Evolutionary conservation across 192 early-diverging fungal genomes (phyloP), one percentile per base, ranked within the genome.

Genomic region (Backusella circina): DNA sequence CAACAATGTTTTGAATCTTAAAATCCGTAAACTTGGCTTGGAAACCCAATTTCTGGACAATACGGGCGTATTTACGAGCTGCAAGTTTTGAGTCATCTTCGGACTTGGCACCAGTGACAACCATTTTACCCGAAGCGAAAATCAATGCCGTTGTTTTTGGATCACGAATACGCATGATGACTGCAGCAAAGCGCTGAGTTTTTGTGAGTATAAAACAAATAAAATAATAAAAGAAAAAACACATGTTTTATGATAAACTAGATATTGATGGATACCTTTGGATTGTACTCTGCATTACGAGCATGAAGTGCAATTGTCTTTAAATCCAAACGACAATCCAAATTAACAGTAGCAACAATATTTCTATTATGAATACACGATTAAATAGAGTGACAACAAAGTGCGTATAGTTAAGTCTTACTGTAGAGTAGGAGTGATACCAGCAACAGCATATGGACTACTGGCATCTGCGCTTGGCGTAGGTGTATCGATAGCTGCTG

Each of bases 251-350:
- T 67, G n/a, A 35, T 67, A 39, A 33, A 15, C 12, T 39, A 64
- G 41, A 16, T 65, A 75, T 67, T 21, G 39, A 41, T 57, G 72
- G 35, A 50, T 90, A 98, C 96, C 94, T 99, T 99, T 83, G 98
- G 98, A 84, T 99, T 99, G 88, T 99, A 99, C 86, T 99, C 98
- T 81, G 98, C 98, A 82, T 99, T 99, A 70, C 98, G 90, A n/a
- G 98, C 98, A 78, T 98, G 96, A 67, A 99, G 87, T 36, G 98
- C 98, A 82, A 99, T 99, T 37, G 95, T 97, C 86, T 99, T 99
- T 70, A 99, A 80, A 81, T 99, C 98, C 75, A 99, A 90, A 65
- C 92, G 92, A 87, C 93, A 95, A 83, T 98, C 98, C 75, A 99
- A 88, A 81, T 99, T 98, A 78, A 99, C 98, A 15, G 98, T 99